Conservation (phyloP, 169 alveolate genomes). For the Plasmodium berghei region DNA sequence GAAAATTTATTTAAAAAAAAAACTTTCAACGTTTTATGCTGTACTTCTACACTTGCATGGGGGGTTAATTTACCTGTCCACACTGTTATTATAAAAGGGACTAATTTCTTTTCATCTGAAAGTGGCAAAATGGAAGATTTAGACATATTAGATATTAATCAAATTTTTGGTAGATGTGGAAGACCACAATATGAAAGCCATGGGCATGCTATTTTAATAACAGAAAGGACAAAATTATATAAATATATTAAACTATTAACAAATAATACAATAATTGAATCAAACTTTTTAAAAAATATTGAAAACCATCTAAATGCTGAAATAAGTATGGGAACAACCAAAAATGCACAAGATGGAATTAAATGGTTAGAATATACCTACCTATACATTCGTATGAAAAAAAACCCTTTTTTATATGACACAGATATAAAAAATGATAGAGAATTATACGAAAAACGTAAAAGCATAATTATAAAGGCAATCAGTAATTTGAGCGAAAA, state of each 20-base stretch:
- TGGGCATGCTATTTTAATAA: slow-evolving; percentile 93
- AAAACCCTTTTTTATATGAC: slow-evolving; percentile 93
- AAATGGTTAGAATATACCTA: slow-evolving; percentile 96
- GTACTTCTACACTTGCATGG: slow-evolving; percentile 99
- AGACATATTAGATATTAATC: slow-evolving; percentile 96
- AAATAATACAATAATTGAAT: slow-evolving; percentile 83
- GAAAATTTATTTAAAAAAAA: slow-evolving; percentile 98
- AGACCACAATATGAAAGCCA: slow-evolving; percentile 98
- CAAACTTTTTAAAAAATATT: slow-evolving; percentile 80
- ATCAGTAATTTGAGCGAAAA: slow-evolving; percentile 81
- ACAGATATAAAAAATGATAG: slow-evolving; percentile 79
- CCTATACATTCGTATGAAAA: slow-evolving; percentile 91
- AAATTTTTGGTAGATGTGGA: slow-evolving; percentile 99
- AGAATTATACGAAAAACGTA: slow-evolving; percentile 69
- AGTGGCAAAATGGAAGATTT: slow-evolving; percentile 97
- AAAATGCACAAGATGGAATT: slow-evolving; percentile 93
- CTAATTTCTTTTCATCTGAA: slow-evolving; percentile 97
- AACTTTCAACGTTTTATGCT: slow-evolving; percentile 95
- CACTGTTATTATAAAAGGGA: slow-evolving; percentile 99
- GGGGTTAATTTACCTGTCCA: slow-evolving; percentile 99
- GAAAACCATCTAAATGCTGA: slow-evolving; percentile 95
- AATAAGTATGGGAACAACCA: slow-evolving; percentile 94
- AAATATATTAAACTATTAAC: slow-evolving; percentile 83
- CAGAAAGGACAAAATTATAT: slow-evolving; percentile 83
- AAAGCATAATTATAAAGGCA: slow-evolving; percentile 79